Evolutionary conservation across 768 basidiomycete species (phyloP), one percentile per base, ranked within the genome.

Genomic region (Tubosaeta brunneosetosa): DNA sequence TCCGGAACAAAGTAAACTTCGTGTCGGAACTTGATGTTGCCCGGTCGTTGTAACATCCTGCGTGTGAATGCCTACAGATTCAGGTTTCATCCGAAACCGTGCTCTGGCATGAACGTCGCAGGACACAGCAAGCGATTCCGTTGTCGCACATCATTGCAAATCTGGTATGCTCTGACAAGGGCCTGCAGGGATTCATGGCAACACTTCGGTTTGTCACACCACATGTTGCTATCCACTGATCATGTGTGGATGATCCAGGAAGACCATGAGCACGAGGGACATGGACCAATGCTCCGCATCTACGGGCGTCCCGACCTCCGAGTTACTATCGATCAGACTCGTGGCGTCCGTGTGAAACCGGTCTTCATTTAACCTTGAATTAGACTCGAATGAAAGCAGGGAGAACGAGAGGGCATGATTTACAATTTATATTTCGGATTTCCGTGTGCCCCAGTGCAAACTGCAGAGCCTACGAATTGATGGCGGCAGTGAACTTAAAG

Each of bases 281-380:
- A 41, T 29, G n/a, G 12, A 27, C 4, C n/a, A 29, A 44, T 9
- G 13, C 38, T 41, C 31, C 41, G 25, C 22, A 19, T 36, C 26
- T 43, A 50, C 44, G 49, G 42, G 42, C 49, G 49, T 38, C 34
- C 43, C 25, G 32, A 22, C 40, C 34, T 43, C 43, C 25, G 32
- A 22, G 49, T 43, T 34, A 22, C 22, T 22, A 36, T 47, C 36
- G 36, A 48, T 48, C 36, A 26, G 25, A 27, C 26, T 13, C 32
- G 22, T 34, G 45, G 14, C 25, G 36, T 48, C 16, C 47, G 36
- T 38, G 47, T 38, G 47, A 48, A 37, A 22, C 22, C 29, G 44
- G 32, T 27, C 32, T 33, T 47, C 46, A 37, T 37, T 47, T 47
- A 47, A 25, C 11, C n/a, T 45, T 32, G 19, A 32, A 45, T 45